Conservation (phyloP, 441 rosid genomes). For the Melastoma candidum region DNA sequence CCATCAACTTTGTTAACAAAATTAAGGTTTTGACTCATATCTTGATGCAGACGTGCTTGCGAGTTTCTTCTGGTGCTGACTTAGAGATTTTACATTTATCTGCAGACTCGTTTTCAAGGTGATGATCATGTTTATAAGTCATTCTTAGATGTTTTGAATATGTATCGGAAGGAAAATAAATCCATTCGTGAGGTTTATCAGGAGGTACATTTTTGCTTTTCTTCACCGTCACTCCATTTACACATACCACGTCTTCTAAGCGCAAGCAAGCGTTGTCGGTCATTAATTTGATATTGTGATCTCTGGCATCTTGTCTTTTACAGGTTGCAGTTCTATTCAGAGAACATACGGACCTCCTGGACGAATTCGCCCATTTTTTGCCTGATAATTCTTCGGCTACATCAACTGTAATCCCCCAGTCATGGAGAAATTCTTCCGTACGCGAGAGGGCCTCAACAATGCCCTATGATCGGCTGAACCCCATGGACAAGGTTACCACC, state of each 20-base stretch:
- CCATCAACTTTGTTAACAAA: conserved; percentile 93
- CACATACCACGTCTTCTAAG: conserved; percentile 1
- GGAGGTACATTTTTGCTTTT: conserved; percentile 48
- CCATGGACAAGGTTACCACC: conserved; percentile 60
- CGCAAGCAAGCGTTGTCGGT: conserved; percentile 1
- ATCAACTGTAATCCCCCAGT: conserved; percentile 33
- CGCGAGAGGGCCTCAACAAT: conserved; percentile 62
- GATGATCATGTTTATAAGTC: conserved; percentile 89
- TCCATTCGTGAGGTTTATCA: conserved; percentile 80
- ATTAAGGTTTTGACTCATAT: conserved; percentile 55
- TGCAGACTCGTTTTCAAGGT: conserved; percentile 95
- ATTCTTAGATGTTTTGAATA: conserved; percentile 86
- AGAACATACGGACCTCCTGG: conserved; percentile 79
- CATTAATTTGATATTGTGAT: conserved; percentile 2
- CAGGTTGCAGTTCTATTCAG: conserved; percentile 84
- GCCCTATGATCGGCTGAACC: conserved; percentile 45
- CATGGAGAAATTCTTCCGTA: conserved; percentile 44
- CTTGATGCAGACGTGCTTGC: conserved; percentile 8
- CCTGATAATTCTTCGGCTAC: conserved; percentile 76
- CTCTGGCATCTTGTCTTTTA: conserved; percentile 14
- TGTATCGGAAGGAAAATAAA: conserved; percentile 95
- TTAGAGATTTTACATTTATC: conserved; percentile 16
- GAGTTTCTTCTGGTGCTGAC: conserved; percentile 4
- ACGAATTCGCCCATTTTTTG: conserved; percentile 79
- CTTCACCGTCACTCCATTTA: conserved; percentile 9